Evolutionary conservation across 2,329 filamentous ascomycete genomes (phyloP).

Genomic region (Calonectria naviculata): DNA sequence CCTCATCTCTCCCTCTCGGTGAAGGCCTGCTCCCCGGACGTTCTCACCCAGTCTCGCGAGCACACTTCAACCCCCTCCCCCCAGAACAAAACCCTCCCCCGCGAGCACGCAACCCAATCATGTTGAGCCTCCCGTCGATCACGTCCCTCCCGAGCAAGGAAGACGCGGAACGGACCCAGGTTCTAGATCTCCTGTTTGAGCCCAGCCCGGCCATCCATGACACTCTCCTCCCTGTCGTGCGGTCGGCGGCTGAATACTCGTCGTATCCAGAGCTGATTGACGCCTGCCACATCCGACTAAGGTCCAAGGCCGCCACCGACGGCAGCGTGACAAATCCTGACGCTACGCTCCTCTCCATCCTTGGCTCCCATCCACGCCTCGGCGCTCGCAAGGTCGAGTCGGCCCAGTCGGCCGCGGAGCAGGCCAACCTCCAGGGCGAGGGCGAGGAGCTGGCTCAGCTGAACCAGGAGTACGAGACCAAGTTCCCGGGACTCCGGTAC

Average conservation of each 20-base stretch:
- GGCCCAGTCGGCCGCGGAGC: slow-evolving; percentile 82
- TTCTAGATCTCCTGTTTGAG: slow-evolving; percentile 87
- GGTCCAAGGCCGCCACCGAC: slow-evolving; percentile 62
- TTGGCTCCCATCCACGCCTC: slow-evolving; percentile 85
- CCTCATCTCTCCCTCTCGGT: background rate
- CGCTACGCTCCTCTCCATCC: slow-evolving; percentile 73
- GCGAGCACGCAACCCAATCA: background rate
- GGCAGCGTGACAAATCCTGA: slow-evolving; percentile 49
- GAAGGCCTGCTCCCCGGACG: background rate
- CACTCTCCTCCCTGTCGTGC: slow-evolving; percentile 76
- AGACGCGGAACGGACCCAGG: slow-evolving; percentile 62
- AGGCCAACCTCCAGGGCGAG: slow-evolving; percentile 77
- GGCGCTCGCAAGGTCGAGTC: slow-evolving; percentile 87
- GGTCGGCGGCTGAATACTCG: slow-evolving; percentile 59
- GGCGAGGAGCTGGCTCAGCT: slow-evolving; percentile 71
- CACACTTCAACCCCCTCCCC: background rate
- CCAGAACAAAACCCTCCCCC: background rate
- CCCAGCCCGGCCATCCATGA: slow-evolving; percentile 80
- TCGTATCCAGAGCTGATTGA: slow-evolving; percentile 79
- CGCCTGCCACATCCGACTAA: slow-evolving; percentile 72
- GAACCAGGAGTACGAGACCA: slow-evolving; percentile 83
- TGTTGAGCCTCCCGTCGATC: slow-evolving; percentile 8
- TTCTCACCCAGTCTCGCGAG: background rate
- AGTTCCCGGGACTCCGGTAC: slow-evolving; percentile 85
- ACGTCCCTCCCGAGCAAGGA: slow-evolving; percentile 63